Conservation (phyloP, 2,329 filamentous ascomycete genomes). For the Phoma sp. region DNA sequence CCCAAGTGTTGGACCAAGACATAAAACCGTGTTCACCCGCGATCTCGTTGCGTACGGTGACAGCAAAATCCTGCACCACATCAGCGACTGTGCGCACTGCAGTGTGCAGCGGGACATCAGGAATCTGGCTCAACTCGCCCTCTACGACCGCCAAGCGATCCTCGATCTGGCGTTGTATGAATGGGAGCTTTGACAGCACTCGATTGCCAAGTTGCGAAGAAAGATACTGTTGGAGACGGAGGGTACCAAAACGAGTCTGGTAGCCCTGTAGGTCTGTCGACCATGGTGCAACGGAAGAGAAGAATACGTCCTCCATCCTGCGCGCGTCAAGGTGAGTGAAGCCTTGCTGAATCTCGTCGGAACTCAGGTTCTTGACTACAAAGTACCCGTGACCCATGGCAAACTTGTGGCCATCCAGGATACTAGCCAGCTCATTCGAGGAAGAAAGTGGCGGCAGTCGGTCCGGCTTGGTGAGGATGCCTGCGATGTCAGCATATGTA, state of each 20-base stretch:
- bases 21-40: slow-evolving; percentile 54
- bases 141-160: slow-evolving; percentile 60
- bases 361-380: slow-evolving; percentile 69
- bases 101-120: slow-evolving; percentile 69
- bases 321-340: slow-evolving; percentile 58
- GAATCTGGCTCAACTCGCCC: slow-evolving; percentile 62
- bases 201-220: slow-evolving; percentile 57
- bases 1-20: slow-evolving; percentile 53
- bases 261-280: slow-evolving; percentile 47
- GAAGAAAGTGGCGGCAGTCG: slow-evolving; percentile 62
- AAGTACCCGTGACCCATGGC: slow-evolving; percentile 77
- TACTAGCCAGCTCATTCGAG: slow-evolving; percentile 63
- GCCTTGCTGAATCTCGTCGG: slow-evolving; percentile 55
- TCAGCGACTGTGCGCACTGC: slow-evolving; percentile 69
- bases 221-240: slow-evolving; percentile 55
- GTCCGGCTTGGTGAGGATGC: slow-evolving; percentile 87
- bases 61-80: slow-evolving; percentile 64
- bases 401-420: slow-evolving; percentile 68
- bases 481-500: slow-evolving; percentile 50
- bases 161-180: slow-evolving; percentile 53
- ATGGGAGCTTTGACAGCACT: slow-evolving; percentile 49
- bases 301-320: slow-evolving; percentile 58
- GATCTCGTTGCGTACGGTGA: slow-evolving; percentile 60
- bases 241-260: slow-evolving; percentile 58
- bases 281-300: slow-evolving; percentile 56